Evolutionary conservation across 1,139 yeast genomes (phyloP).

Genomic region (Casaregolazyma lundiana): DNA sequence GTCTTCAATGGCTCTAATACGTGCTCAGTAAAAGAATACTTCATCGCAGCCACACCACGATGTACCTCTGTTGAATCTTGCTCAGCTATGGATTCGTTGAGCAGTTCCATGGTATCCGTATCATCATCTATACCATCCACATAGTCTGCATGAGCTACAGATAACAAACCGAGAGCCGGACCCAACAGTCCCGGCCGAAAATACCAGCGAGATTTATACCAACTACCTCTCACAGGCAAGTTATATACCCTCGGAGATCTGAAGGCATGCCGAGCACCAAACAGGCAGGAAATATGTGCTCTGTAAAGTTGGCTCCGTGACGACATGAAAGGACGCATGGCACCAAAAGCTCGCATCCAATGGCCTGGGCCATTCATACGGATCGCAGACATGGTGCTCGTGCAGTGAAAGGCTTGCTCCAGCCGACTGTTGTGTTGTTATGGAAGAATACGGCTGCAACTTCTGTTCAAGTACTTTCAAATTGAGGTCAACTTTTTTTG

Average conservation of each 20-base stretch:
- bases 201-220: not conserved
- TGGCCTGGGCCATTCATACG: not conserved
- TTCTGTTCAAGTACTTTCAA: too few species aligned
- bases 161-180: not conserved
- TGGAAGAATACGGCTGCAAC: too few species aligned
- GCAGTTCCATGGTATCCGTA: constrained; percentile 4
- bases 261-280: not conserved
- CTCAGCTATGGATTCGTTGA: constrained; percentile 5
- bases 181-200: not conserved
- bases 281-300: not conserved
- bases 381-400: not conserved
- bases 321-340: not conserved
- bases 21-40: constrained; percentile 21
- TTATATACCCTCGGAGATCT: not conserved
- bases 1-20: constrained; percentile 65
- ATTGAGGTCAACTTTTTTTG: too few species aligned
- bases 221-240: not conserved
- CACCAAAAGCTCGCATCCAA: not conserved
- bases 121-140: constrained; percentile 6
- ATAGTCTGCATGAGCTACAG: constrained; percentile 8
- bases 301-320: not conserved
- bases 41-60: not conserved
- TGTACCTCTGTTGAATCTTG: not conserved
- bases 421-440: too few species aligned
- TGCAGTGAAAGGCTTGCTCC: too few species aligned